Evolutionary conservation across 768 basidiomycete species (phyloP).

Genomic region (Amanita phalloides): DNA sequence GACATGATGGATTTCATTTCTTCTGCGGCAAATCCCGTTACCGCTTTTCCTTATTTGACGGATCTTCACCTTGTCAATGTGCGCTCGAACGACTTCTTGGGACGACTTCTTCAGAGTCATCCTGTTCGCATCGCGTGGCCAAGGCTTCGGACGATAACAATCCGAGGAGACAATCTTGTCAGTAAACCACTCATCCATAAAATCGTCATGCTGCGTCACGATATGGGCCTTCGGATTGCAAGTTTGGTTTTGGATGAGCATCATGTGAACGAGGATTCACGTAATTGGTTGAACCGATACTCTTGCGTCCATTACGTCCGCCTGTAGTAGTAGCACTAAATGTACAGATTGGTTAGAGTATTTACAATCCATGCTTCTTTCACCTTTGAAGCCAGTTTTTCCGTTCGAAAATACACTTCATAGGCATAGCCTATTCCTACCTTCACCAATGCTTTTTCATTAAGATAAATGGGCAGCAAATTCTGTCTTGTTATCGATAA

Average conservation of each 20-base stretch:
- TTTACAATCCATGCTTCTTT: too few species aligned
- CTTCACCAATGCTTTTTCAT: too few species aligned
- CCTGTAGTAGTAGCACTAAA: background rate
- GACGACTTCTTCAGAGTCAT: slow-evolving; percentile 9
- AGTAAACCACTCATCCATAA: slow-evolving; percentile 19
- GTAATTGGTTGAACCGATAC: background rate
- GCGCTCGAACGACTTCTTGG: slow-evolving; percentile 15
- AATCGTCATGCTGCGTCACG: slow-evolving; percentile 11
- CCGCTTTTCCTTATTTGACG: slow-evolving; percentile 17
- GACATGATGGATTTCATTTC: slow-evolving; percentile 12
- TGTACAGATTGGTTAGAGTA: too few species aligned
- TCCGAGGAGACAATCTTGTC: slow-evolving; percentile 13
- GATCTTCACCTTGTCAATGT: slow-evolving; percentile 14
- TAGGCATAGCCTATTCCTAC: too few species aligned
- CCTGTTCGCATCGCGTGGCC: slow-evolving; percentile 9
- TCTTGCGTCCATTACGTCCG: background rate
- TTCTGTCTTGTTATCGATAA: too few species aligned
- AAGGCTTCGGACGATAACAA: slow-evolving; percentile 12
- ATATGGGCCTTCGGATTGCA: slow-evolving; percentile 4
- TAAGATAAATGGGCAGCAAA: too few species aligned
- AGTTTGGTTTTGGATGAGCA: background rate
- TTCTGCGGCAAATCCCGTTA: slow-evolving; percentile 6
- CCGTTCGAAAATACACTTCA: too few species aligned
- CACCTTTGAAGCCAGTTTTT: too few species aligned
- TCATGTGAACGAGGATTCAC: slow-evolving; percentile 1